Evolutionary conservation across 1,284 basidiomycete species (phyloP), one percentile per base, ranked within the genome.

Genomic region (Vanrija sp.): DNA sequence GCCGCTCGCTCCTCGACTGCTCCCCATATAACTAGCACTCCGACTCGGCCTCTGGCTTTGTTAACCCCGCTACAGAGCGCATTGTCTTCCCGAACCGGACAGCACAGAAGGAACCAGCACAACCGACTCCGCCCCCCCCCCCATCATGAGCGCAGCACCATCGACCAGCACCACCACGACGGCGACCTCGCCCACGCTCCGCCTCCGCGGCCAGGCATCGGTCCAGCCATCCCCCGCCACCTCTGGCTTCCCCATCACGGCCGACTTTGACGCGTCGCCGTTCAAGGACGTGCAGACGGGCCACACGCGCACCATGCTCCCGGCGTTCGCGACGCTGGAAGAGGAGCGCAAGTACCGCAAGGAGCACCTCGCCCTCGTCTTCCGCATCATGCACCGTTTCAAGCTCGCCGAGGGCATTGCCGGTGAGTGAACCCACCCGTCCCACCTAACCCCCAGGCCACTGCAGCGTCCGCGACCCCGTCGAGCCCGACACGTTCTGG

Each of bases 401-500:
- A 54, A 53, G 14, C 57, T 70, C 0, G 64, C 67, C 12, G 71
- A 73, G 51, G 71, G 71, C 6, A 64, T 73, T 23, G 66, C 67
- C 14, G 71, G 27, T 31, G 27, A 12, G 27, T 31, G n/a, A n/a
- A n/a, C n/a, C n/a, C n/a, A n/a, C 10, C 6, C 10, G 10, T 3
- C 27, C 10, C 27, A 12, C 27, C 27, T 31, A 3, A 41, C 15
- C 64, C 64, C 10, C 10, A 31, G 27, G 71, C 3, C 71, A 73
- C 60, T 71, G 69, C 57, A 61, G 56, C 18, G 63, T 65, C 3
- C 62, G 69, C 35, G 69, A 71, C 51, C 69, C 69, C 18, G 59
- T 73, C 27, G 66, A 73, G 42, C 69, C 71, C 4, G 53, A 65
- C 39, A 67, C 68, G 12, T 73, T 71, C 62, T 73, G 68, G 68